These are phyloP conservation scores for Perkinsus olseni DNA, from an alignment of 169 alveolate genomes.

Conservation along the genomic window DNA sequence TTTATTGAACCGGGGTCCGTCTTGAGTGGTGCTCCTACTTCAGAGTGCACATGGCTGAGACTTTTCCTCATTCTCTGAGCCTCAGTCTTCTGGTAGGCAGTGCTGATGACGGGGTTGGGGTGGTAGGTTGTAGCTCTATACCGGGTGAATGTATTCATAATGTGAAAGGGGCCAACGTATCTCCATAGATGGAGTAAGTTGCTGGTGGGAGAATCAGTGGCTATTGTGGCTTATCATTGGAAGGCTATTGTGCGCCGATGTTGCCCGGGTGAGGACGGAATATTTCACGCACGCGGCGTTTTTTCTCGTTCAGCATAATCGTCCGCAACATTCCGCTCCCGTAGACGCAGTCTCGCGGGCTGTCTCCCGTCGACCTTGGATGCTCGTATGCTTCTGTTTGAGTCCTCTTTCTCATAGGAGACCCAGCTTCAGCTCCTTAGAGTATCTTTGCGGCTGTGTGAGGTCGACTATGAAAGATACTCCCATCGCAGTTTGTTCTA, in stretches of 20 bases:
- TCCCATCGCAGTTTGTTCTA: not conserved
- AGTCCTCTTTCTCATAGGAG: not conserved
- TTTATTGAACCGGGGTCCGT: no score
- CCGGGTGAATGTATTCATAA: not conserved
- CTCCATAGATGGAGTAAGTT: not conserved
- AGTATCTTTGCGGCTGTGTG: not conserved
- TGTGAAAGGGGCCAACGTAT: no score
- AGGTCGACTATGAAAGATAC: not conserved
- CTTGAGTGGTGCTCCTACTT: no score
- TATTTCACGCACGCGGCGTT: not conserved
- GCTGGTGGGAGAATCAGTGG: not conserved
- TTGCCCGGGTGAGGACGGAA: no score
- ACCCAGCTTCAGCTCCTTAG: no score
- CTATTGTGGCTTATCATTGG: not conserved
- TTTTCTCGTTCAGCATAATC: not conserved
- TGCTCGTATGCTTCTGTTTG: not conserved
- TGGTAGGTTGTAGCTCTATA: not conserved
- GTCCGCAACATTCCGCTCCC: not conserved
- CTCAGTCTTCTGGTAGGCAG: not conserved
- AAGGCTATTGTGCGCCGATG: not conserved
- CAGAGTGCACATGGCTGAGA: not conserved
- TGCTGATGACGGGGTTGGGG: not conserved
- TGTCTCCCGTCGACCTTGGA: not conserved
- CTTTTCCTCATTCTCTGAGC: not conserved
- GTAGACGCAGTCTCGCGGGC: not conserved